Evolutionary conservation across 192 early-diverging fungal species (phyloP).

Genomic region (Polychytrium aggregatum): DNA sequence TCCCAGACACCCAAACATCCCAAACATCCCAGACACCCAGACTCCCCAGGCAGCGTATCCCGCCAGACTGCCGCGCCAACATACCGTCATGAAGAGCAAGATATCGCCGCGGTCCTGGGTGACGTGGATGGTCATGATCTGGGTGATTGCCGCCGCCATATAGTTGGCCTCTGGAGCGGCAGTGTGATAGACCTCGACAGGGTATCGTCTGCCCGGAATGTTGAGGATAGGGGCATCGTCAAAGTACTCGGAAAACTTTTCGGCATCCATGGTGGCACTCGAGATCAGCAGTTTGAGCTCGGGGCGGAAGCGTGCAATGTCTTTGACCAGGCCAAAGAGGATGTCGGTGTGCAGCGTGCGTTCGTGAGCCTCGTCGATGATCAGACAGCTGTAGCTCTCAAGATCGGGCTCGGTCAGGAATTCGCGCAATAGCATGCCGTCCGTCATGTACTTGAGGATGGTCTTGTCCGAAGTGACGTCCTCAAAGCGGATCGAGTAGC

Average conservation of each 20-base stretch:
- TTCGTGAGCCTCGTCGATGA: conserved; percentile 99
- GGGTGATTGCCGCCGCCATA: conserved; percentile 80
- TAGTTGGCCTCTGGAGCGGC: conserved; percentile 96
- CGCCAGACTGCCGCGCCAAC: not conserved
- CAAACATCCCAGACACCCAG: too few species aligned
- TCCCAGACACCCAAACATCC: too few species aligned
- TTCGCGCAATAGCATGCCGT: conserved; percentile 94
- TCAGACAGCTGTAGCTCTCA: conserved; percentile 77
- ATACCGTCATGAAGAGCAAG: conserved; percentile 79
- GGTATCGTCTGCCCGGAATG: conserved; percentile 88
- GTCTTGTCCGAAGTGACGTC: conserved; percentile 96
- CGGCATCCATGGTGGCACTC: conserved; percentile 95
- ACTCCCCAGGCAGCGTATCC: too few species aligned
- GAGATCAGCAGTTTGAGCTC: conserved; percentile 92
- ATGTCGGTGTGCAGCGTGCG: conserved; percentile 94
- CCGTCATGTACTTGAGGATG: conserved; percentile 95
- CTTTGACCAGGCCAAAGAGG: conserved; percentile 91
- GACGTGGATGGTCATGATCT: conserved; percentile 89
- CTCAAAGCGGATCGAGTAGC: conserved; percentile 96
- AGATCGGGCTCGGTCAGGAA: conserved; percentile 95
- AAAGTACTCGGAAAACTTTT: conserved; percentile 94
- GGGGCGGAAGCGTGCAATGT: conserved; percentile 85
- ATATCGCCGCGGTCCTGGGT: conserved; percentile 84
- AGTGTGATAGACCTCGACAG: conserved; percentile 93
- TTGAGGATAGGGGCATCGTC: conserved; percentile 86